Evolutionary conservation across 441 rosid genomes (phyloP).

Genomic region (Aquilaria agallochum): DNA sequence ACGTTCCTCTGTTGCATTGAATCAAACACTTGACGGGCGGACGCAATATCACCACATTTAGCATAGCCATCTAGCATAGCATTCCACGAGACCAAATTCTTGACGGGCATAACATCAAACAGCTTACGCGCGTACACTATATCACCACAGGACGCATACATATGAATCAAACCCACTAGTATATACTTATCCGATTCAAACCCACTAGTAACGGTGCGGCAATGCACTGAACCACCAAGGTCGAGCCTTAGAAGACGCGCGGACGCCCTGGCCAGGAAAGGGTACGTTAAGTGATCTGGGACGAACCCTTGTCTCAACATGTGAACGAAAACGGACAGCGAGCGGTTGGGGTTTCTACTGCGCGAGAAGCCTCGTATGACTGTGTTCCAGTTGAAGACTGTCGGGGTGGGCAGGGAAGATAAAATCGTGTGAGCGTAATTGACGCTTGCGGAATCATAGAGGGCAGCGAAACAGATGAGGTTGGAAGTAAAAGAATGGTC

Average conservation of each 20-base stretch:
- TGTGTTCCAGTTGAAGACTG: conserved; percentile 49
- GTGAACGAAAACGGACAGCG: conserved; percentile 39
- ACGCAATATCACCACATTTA: conserved; percentile 50
- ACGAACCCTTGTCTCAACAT: conserved; percentile 46
- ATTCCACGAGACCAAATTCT: conserved; percentile 75
- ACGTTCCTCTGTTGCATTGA: conserved; percentile 59
- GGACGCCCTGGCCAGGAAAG: conserved; percentile 59
- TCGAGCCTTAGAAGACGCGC: conserved; percentile 42
- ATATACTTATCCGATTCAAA: conserved; percentile 47
- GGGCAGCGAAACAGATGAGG: conserved; percentile 45
- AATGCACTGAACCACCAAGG: conserved; percentile 46
- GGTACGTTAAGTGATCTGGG: conserved; percentile 68
- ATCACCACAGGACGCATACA: conserved; percentile 55
- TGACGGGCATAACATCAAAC: conserved; percentile 58
- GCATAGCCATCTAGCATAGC: conserved; percentile 71
- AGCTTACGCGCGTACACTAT: conserved; percentile 36
- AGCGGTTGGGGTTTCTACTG: conserved; percentile 45
- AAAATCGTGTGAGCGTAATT: conserved; percentile 47
- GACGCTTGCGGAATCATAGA: conserved; percentile 39
- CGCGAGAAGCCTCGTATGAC: conserved; percentile 55
- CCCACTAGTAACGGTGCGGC: conserved; percentile 41
- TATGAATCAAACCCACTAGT: conserved; percentile 34
- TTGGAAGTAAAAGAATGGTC: conserved; percentile 39
- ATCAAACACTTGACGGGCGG: conserved; percentile 51
- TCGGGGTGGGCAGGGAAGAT: conserved; percentile 33